Conservation (phyloP, 305 asterid genomes). For the Salvia sclarea region DNA sequence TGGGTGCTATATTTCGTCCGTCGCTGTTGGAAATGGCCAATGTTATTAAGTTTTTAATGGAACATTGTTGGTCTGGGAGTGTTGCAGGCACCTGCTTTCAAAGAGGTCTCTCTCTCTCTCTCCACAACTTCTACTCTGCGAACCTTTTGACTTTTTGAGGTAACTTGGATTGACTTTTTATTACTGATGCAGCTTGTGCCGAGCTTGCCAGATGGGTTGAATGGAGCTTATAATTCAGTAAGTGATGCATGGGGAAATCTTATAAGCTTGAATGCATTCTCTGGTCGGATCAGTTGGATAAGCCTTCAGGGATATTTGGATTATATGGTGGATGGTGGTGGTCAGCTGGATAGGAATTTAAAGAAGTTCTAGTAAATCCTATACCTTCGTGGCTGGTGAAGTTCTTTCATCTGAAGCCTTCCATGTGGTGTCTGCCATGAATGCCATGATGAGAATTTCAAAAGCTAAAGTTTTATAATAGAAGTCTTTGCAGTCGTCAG, state of each 20-base stretch:
- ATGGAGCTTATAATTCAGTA: constrained; percentile 63
- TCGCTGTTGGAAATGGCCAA: constrained; percentile 65
- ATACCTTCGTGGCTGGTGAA: constrained; percentile 41
- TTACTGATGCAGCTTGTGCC: constrained; percentile 68
- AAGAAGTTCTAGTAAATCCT: constrained; percentile 37
- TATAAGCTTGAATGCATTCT: constrained; percentile 51
- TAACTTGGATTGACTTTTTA: neutral
- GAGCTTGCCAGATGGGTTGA: constrained; percentile 65
- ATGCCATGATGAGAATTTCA: constrained; percentile 42
- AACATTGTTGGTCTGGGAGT: constrained; percentile 75
- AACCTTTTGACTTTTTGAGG: neutral
- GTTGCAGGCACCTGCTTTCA: constrained; percentile 76
- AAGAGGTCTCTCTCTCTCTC: constrained; percentile 49
- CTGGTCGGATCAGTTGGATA: constrained; percentile 57
- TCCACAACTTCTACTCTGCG: neutral
- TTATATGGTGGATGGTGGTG: constrained; percentile 41
- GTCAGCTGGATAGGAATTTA: constrained; percentile 39
- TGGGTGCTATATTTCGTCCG: constrained; percentile 65
- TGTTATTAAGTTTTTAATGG: constrained; percentile 63
- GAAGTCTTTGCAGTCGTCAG: constrained; percentile 30
- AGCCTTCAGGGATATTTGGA: constrained; percentile 37
- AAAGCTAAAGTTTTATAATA: constrained; percentile 30
- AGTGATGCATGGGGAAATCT: constrained; percentile 53
- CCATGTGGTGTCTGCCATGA: constrained; percentile 36
- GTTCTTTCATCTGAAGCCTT: constrained; percentile 40